Conservation (phyloP, 2,329 filamentous ascomycete species). For the Dryadomyces sulphureus region DNA sequence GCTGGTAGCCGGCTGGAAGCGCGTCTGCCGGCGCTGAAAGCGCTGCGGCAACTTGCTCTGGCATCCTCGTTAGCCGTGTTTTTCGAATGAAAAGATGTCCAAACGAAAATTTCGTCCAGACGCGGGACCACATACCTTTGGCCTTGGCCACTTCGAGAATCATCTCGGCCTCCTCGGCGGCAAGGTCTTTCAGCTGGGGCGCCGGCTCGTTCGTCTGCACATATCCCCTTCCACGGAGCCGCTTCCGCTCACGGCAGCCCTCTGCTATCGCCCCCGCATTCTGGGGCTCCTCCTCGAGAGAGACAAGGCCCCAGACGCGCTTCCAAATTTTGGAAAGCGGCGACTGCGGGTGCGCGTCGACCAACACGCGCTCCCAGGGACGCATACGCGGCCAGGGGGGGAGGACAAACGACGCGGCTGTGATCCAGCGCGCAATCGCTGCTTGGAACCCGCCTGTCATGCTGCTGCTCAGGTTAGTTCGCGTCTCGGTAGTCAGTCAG, state of each 20-base stretch:
- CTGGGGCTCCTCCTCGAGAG: conserved; percentile 7
- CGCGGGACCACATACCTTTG: background rate
- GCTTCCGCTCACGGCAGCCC: conserved; percentile 19
- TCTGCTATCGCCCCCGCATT: conserved; percentile 19
- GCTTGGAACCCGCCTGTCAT: background rate
- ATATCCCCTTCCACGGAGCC: conserved; percentile 14
- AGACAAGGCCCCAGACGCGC: conserved; percentile 13
- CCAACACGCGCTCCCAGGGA: conserved; percentile 19
- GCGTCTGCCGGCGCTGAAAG: too few species aligned
- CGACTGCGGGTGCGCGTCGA: conserved; percentile 10
- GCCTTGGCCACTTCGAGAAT: background rate
- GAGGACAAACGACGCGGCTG: conserved; percentile 13
- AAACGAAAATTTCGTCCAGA: background rate
- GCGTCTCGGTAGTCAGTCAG: too few species aligned
- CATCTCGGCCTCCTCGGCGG: too few species aligned
- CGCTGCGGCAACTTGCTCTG: too few species aligned
- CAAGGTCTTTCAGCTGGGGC: too few species aligned
- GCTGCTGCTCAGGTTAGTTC: too few species aligned
- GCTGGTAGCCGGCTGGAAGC: too few species aligned
- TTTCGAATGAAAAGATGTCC: conserved; percentile 13
- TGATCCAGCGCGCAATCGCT: conserved; percentile 8
- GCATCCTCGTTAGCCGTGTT: too few species aligned
- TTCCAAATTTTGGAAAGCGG: conserved; percentile 17
- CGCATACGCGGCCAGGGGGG: conserved; percentile 9
- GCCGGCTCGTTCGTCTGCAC: conserved; percentile 15